Percentiles rank a stretch among this genome's conserved stretches.
phyloP scores from a whole-genome alignment of 805 yeast species.

The Starmerella stellata region DNA sequence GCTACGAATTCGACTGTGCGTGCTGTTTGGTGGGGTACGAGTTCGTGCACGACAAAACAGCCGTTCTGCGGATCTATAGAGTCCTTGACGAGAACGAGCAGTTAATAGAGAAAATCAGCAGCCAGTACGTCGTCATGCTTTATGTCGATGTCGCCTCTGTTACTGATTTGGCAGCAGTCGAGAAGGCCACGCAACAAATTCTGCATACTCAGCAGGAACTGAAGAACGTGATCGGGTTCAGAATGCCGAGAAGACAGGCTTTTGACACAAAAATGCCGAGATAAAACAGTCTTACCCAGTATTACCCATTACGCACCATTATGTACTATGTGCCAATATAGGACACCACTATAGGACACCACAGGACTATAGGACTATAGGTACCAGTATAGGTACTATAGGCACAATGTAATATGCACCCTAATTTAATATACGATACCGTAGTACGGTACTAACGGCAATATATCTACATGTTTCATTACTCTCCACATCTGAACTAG shows the following conservation, averaged over 20 bases:
- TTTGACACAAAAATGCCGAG: constrained; percentile 57
- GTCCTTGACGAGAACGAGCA: constrained; percentile 19
- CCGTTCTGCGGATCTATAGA: constrained; percentile 38
- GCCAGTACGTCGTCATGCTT: constrained; percentile 32
- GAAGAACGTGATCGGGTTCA: constrained; percentile 47
- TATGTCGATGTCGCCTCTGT: constrained; percentile 52
- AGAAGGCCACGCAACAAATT: constrained; percentile 46
- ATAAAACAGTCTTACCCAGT: too few relatives aligned
- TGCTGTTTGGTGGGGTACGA: constrained; percentile 45
- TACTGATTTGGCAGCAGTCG: constrained; percentile 57
- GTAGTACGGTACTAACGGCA: too few relatives aligned
- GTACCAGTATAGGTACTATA: too few relatives aligned
- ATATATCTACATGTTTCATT: too few relatives aligned
- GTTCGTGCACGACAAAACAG: constrained; percentile 37
- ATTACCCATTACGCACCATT: too few relatives aligned
- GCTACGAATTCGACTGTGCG: constrained; percentile 47
- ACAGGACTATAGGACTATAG: too few relatives aligned
- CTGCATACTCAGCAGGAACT: constrained; percentile 45
- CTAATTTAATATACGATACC: too few relatives aligned
- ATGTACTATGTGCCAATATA: too few relatives aligned
- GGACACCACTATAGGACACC: too few relatives aligned
- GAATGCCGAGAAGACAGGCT: constrained; percentile 55
- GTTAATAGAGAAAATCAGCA: constrained; percentile 19
- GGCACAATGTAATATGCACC: too few relatives aligned
- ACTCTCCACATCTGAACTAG: too few relatives aligned